A percentile compares a stretch with the other conserved stretches of the same genome.
Conservation (phyloP, 2,329 filamentous ascomycete genomes). For the Balansia obtecta region DNA sequence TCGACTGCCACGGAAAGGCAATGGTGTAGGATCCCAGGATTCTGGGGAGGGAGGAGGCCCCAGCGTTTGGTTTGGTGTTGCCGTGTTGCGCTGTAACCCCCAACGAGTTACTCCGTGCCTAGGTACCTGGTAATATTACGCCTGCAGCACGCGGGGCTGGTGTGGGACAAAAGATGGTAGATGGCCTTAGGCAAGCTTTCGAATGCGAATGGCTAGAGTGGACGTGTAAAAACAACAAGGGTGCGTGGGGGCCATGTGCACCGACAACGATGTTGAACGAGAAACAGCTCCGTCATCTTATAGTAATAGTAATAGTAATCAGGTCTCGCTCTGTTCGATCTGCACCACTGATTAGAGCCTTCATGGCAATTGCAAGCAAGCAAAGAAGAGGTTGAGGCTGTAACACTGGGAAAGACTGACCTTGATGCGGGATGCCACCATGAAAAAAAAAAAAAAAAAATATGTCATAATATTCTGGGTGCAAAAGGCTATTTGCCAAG, state of each 20-base stretch:
- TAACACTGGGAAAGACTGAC: not conserved
- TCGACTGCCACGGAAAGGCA: not conserved
- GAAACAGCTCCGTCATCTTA: conserved; percentile 3
- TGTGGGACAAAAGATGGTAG: conserved; percentile 4
- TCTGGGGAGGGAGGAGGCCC: conserved; percentile 5
- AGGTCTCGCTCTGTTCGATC: too few relatives aligned
- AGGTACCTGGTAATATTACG: not conserved
- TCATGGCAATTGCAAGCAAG: too few relatives aligned
- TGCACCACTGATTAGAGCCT: too few relatives aligned
- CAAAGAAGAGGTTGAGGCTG: too few relatives aligned
- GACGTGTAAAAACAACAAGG: conserved; percentile 1
- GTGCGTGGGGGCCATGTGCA: conserved; percentile 4
- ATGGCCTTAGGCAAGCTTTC: not conserved
- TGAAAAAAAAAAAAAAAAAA: too few relatives aligned
- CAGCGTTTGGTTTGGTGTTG: conserved; percentile 5
- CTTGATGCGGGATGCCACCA: not conserved
- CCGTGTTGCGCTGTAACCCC: conserved; percentile 4
- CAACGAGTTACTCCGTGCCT: not conserved
- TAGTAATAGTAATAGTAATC: not conserved
- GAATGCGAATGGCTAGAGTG: not conserved
- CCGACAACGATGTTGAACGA: conserved; percentile 3
- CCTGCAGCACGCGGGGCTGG: conserved; percentile 5
- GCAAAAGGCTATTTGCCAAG: not conserved
- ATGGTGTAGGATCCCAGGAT: conserved; percentile 2
- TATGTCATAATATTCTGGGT: not conserved